phyloP scores from a whole-genome alignment of 1,284 basidiomycete species.

The Paramarasmius palmivorus region DNA sequence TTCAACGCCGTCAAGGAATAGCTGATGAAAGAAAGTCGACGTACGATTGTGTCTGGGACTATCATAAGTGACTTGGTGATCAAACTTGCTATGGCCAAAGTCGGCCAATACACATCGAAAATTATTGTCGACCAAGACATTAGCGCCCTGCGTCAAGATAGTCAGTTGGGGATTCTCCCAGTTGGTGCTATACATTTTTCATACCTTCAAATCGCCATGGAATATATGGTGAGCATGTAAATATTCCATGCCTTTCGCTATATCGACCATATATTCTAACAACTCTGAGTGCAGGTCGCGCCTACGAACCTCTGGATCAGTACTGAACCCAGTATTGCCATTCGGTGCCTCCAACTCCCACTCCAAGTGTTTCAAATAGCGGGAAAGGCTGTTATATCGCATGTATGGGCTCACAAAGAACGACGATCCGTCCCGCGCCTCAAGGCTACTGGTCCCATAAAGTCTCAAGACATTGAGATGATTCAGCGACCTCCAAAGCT shows the following conservation, averaged over 20 bases:
- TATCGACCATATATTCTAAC: constrained; percentile 13
- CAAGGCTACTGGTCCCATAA: constrained; percentile 41
- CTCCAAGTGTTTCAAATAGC: constrained; percentile 12
- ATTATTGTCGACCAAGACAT: constrained; percentile 12
- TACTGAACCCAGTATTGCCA: not conserved
- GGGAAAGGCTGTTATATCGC: constrained; percentile 7
- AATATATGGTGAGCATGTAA: constrained; percentile 6
- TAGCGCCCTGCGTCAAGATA: constrained; percentile 7
- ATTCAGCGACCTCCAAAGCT: constrained; percentile 38
- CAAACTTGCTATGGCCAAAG: constrained; percentile 14
- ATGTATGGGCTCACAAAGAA: constrained; percentile 41
- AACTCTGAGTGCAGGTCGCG: constrained; percentile 7
- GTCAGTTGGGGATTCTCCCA: not conserved
- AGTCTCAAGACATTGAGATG: constrained; percentile 43
- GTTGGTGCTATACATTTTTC: not conserved
- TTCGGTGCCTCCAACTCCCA: constrained; percentile 6
- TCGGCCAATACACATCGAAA: constrained; percentile 12
- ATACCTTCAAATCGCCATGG: constrained; percentile 16
- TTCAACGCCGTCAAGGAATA: not conserved
- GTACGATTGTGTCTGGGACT: constrained; percentile 12
- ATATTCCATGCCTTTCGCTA: constrained; percentile 12
- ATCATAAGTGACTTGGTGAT: constrained; percentile 6
- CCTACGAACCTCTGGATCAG: constrained; percentile 1
- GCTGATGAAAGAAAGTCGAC: not conserved
- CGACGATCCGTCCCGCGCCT: constrained; percentile 40